phyloP scores from a whole-genome alignment of 108 stramenopile genomes.

The Conticribra weissflogii region DNA sequence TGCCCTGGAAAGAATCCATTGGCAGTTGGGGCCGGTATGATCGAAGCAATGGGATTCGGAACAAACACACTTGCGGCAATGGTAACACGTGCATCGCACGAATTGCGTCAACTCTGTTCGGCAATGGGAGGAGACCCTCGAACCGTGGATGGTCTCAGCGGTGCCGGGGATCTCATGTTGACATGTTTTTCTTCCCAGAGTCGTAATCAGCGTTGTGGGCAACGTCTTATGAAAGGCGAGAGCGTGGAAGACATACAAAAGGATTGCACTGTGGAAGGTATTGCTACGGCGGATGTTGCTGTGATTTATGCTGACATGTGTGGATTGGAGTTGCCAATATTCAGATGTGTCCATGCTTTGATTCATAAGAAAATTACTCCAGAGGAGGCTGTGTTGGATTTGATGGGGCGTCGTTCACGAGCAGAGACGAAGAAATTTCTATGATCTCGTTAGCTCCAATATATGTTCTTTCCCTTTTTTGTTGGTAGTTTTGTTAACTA shows the following conservation, averaged over 20 bases:
- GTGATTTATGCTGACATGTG: conserved; percentile 71
- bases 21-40: conserved; percentile 87
- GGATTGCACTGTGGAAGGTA: conserved; percentile 68
- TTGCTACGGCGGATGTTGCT: conserved; percentile 78
- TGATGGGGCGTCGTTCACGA: conserved; percentile 42
- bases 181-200: conserved; percentile 79
- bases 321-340: conserved; percentile 73
- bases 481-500: too few relatives aligned
- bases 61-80: conserved; percentile 87
- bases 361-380: conserved; percentile 58
- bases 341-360: conserved; percentile 57
- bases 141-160: conserved; percentile 78
- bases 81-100: conserved; percentile 77
- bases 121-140: conserved; percentile 82
- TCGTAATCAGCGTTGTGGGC: conserved; percentile 76
- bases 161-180: conserved; percentile 88
- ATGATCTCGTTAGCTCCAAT: too few relatives aligned
- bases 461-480: too few relatives aligned
- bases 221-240: conserved; percentile 81
- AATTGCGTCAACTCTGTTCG: conserved; percentile 62
- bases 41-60: conserved; percentile 79
- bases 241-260: conserved; percentile 64
- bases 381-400: conserved; percentile 41
- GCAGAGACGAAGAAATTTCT: conserved; percentile 7
- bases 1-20: conserved; percentile 89